Evolutionary conservation across 2,329 filamentous ascomycete genomes (phyloP).

Genomic region (Rhynchosporium graminicola): DNA sequence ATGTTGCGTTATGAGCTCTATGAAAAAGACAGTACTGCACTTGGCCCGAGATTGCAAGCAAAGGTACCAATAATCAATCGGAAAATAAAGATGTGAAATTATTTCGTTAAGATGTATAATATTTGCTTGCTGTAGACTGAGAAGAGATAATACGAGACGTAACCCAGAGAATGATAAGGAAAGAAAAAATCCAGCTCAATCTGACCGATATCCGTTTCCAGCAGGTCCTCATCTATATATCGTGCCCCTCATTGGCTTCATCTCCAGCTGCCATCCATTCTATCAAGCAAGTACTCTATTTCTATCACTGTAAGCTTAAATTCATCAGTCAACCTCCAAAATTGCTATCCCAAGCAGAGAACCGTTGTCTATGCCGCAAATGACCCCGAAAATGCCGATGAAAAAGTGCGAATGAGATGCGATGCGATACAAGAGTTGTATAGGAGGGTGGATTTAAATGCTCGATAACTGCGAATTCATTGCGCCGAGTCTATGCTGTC

Average conservation of each 20-base stretch:
- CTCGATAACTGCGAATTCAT: not conserved
- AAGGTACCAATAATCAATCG: no score
- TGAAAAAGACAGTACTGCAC: no score
- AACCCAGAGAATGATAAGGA: not conserved
- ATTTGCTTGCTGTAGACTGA: no score
- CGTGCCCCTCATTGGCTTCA: no score
- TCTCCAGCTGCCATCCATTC: not conserved
- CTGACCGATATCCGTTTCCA: not conserved
- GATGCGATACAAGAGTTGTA: not conserved
- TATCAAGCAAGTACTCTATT: not conserved
- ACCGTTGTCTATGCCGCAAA: constrained; percentile 3
- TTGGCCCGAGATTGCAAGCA: no score
- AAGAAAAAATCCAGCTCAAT: not conserved
- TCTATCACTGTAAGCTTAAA: not conserved
- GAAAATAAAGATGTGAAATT: no score
- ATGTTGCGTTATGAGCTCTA: no score
- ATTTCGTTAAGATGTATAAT: no score
- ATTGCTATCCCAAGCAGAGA: not conserved
- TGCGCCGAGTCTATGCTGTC: constrained; percentile 15
- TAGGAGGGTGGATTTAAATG: constrained; percentile 14
- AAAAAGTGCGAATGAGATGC: not conserved
- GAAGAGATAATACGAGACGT: not conserved
- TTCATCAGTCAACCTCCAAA: not conserved
- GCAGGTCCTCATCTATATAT: not conserved
- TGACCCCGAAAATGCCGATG: not conserved